A percentile compares a stretch with the other conserved stretches of the same genome.
phyloP scores from a whole-genome alignment of 2,329 filamentous ascomycete species.

The Didymosphaeria variabile region DNA sequence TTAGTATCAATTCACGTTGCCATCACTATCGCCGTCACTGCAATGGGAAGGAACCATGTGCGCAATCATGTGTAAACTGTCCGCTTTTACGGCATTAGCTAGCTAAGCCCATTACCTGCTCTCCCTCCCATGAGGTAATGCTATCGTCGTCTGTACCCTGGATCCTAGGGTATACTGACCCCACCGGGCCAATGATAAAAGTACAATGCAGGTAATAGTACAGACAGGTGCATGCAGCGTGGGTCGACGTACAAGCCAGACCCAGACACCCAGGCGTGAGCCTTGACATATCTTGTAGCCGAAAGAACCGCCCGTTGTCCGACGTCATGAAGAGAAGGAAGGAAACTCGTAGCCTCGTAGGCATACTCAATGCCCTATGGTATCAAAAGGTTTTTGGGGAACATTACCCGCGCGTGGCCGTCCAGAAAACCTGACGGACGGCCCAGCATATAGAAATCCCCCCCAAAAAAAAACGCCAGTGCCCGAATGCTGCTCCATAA shows the following conservation, averaged over 20 bases:
- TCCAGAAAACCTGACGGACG: conserved; percentile 15
- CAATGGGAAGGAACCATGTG: neutral
- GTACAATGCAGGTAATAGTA: conserved; percentile 54
- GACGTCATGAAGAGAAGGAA: conserved; percentile 37
- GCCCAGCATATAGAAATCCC: conserved; percentile 25
- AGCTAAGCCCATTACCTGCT: conserved; percentile 44
- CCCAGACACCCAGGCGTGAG: conserved; percentile 46
- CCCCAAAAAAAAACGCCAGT: conserved; percentile 41
- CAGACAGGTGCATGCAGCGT: conserved; percentile 42
- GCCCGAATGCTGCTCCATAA: conserved; percentile 44
- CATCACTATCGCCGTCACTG: conserved; percentile 22
- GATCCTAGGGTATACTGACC: conserved; percentile 47
- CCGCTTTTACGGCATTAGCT: conserved; percentile 43
- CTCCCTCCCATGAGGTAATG: conserved; percentile 39
- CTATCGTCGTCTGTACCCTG: conserved; percentile 29
- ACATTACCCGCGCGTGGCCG: conserved; percentile 41
- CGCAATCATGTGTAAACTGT: conserved; percentile 30
- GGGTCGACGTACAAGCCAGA: conserved; percentile 29
- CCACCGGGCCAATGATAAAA: conserved; percentile 43
- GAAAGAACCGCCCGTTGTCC: conserved; percentile 41
- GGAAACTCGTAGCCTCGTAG: conserved; percentile 52
- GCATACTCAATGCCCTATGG: conserved; percentile 45
- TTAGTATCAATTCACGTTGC: neutral
- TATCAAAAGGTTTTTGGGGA: conserved; percentile 47
- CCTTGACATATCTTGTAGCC: conserved; percentile 44